Evolutionary conservation across 148 eudicot genomes (phyloP).

Genomic region (Camellia lanceoleosa): DNA sequence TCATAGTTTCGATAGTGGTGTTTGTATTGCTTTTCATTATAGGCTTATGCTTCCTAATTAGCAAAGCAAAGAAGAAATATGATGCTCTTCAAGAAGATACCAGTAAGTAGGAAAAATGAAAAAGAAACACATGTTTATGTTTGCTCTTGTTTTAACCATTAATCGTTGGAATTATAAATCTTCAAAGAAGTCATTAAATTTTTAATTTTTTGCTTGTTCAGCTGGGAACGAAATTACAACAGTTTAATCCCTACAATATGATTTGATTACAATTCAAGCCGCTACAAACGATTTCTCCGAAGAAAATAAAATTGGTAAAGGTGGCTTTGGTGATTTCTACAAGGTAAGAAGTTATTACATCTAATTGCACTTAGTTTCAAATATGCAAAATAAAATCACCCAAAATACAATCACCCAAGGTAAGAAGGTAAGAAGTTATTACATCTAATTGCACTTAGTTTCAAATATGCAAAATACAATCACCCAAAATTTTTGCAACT

Average conservation of each 20-base stretch:
- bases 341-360: slow-evolving; percentile 7
- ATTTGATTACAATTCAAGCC: neutral
- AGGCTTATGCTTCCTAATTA: neutral
- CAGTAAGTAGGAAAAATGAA: neutral
- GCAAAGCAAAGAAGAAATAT: neutral
- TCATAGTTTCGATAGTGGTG: neutral
- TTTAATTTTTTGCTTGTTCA: neutral
- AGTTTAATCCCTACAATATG: neutral
- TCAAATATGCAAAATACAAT: neutral
- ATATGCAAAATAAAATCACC: too few species aligned
- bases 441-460: neutral
- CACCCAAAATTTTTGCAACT: neutral
- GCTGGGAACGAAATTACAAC: neutral
- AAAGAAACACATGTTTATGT: neutral
- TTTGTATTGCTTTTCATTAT: neutral
- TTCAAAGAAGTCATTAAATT: neutral
- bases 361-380: neutral
- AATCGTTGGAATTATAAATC: too few species aligned
- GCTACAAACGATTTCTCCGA: slow-evolving; percentile 13
- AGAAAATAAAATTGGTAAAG: slow-evolving; percentile 14
- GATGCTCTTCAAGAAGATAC: neutral
- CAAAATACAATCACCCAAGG: too few species aligned
- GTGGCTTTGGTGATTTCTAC: slow-evolving; percentile 13
- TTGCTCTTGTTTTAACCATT: neutral
- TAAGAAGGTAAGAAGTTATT: slow-evolving; percentile 7